Conservation (phyloP, 768 basidiomycete species). For the Pisolithus albus region DNA sequence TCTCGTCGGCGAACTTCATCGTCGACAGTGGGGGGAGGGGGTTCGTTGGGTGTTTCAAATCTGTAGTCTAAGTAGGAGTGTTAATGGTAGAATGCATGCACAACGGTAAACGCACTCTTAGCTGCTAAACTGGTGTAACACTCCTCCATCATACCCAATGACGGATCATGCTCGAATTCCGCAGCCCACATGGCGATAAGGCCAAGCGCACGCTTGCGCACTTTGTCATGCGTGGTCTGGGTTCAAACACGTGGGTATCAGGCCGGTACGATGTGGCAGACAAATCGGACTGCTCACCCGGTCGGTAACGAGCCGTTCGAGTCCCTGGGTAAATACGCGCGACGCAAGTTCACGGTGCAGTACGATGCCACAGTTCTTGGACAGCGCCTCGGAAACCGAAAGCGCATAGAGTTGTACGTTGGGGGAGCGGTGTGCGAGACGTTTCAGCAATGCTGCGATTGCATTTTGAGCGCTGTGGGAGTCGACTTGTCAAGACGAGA, state of each 20-base stretch:
- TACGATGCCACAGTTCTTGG: constrained; percentile 82
- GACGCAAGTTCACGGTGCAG: constrained; percentile 85
- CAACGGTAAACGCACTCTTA: constrained; percentile 52
- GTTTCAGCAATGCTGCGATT: constrained; percentile 79
- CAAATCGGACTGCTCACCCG: constrained; percentile 47
- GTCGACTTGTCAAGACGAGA: constrained; percentile 12
- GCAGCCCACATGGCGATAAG: constrained; percentile 79
- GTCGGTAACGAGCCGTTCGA: constrained; percentile 85
- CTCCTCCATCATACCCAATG: constrained; percentile 87
- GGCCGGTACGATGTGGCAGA: background rate
- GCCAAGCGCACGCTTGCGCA: constrained; percentile 64
- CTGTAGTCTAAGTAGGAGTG: constrained; percentile 51
- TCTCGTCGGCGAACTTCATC: constrained; percentile 79
- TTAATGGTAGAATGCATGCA: background rate
- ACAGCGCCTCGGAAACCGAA: constrained; percentile 78
- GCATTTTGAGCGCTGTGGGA: constrained; percentile 72
- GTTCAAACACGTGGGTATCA: constrained; percentile 8
- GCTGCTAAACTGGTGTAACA: constrained; percentile 74
- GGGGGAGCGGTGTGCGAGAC: constrained; percentile 87
- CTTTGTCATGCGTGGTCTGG: constrained; percentile 87
- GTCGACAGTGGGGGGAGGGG: constrained; percentile 62
- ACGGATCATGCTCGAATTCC: constrained; percentile 74
- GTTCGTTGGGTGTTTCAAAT: constrained; percentile 56
- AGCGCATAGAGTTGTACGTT: constrained; percentile 96
- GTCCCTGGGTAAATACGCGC: constrained; percentile 81